Base-by-base conservation (phyloP, 1,284 basidiomycete species). In the Leccinum huronense region DNA sequence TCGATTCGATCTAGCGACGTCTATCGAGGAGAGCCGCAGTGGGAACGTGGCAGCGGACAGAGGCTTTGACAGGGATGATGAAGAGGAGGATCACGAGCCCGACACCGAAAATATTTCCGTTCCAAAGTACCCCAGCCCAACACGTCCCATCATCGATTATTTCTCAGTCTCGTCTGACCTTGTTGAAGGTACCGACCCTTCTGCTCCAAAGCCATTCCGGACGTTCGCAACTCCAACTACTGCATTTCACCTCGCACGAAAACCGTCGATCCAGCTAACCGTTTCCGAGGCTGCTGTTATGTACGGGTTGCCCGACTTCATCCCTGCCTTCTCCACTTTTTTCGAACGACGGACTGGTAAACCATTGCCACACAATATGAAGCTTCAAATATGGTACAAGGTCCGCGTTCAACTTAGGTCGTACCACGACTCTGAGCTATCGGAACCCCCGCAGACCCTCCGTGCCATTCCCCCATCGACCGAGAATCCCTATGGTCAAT, bases 311-410 rank as follows among this genome's bases (percentile, higher is more conserved):
- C 62, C 54, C 5, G 56, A 66, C 42, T 64, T 68, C 8, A 34
- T 6, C 10, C 30, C 36, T 2, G 48, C 61, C 10, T 16, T 68
- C 6, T 61, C n/a, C 1, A 16, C 34, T 5, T 62, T 61, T 23
- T 8, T 62, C 3, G 3, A 51, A 9, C 54, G 38, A n/a, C 3
- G 3, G 33, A 34, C 16, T 23, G 51, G 48, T 5, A 19, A 7
- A 4, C n/a, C 13, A 16, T 3, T 31, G 11, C 36, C 54, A 5
- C 58, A 65, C 34, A 40, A 10, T 5, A 8, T 40, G n/a, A 45
- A 40, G 10, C 51, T 65, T 51, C 60, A 66, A 38, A 34, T 66
- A 31, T 66, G 65, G 60, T 38, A 58, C 19, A 66, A 40, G 4
- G 9, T 66, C 10, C 11, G 13, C 9, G n/a, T 58, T 2, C 65